Conservation (phyloP, 768 basidiomycete genomes). For the Psilocybe cubensis region DNA sequence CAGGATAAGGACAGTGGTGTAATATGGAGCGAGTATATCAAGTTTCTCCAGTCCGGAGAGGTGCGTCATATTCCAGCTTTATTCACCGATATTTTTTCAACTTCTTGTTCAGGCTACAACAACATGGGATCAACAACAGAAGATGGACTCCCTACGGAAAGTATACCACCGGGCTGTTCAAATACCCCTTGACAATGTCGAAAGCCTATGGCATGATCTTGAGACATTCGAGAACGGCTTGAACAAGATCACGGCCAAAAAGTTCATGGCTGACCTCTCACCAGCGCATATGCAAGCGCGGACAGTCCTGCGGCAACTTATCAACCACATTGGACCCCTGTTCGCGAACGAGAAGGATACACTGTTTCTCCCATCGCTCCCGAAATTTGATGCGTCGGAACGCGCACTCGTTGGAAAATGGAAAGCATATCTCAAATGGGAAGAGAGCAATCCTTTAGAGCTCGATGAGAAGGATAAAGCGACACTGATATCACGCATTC, state of each 20-base stretch:
- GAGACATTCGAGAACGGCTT: conserved; percentile 89
- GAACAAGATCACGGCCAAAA: conserved; percentile 94
- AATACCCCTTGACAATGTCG: conserved; percentile 93
- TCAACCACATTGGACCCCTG: conserved; percentile 67
- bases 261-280: conserved; percentile 92
- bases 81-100: not conserved
- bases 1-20: conserved; percentile 91
- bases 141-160: conserved; percentile 91
- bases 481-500: conserved; percentile 69
- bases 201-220: conserved; percentile 91
- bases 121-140: conserved; percentile 95
- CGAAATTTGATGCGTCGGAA: conserved; percentile 76
- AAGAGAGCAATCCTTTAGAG: conserved; percentile 92
- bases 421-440: conserved; percentile 94
- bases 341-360: conserved; percentile 45
- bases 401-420: conserved; percentile 80
- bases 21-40: conserved; percentile 94
- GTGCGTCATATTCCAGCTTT: conserved; percentile 41
- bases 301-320: conserved; percentile 81
- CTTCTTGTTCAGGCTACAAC: conserved; percentile 54
- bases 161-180: conserved; percentile 94
- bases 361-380: conserved; percentile 68
- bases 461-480: conserved; percentile 83
- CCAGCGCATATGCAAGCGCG: conserved; percentile 96
- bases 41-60: conserved; percentile 81